Evolutionary conservation across 495 filamentous ascomycete species (phyloP).

Genomic region (Aspergillus nanangensis): DNA sequence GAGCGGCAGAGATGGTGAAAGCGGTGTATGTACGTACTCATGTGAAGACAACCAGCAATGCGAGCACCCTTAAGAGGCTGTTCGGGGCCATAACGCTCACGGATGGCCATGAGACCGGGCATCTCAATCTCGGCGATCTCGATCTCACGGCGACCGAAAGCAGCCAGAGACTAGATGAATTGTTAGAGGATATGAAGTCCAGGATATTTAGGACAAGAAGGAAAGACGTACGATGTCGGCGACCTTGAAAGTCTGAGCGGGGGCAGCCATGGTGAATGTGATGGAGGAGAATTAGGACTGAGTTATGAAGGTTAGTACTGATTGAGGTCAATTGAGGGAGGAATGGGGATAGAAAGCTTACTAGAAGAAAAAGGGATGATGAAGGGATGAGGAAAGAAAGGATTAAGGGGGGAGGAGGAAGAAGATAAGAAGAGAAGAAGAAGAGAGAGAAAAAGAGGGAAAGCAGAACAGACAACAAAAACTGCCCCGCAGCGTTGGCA

Average conservation of each 20-base stretch:
- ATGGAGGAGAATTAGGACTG: constrained; percentile 3
- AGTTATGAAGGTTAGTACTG: constrained; percentile 6
- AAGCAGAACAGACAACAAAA: constrained; percentile 4
- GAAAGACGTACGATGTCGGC: constrained; percentile 73
- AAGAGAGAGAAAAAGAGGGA: constrained; percentile 2
- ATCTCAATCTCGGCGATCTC: constrained; percentile 98
- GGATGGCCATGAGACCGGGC: constrained; percentile 95
- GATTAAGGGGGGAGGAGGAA: constrained; percentile 1
- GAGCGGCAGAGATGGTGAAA: not conserved
- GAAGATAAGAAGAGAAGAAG: constrained; percentile 6
- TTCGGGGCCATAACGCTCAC: constrained; percentile 82
- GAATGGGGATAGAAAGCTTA: not conserved
- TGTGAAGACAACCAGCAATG: constrained; percentile 97
- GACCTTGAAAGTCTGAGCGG: constrained; percentile 94
- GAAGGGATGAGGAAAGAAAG: constrained; percentile 2
- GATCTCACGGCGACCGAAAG: constrained; percentile 98
- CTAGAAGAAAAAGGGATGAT: not conserved
- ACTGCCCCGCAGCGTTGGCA: constrained; percentile 3
- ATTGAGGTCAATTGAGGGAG: not conserved
- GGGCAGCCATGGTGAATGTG: constrained; percentile 51
- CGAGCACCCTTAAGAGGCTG: constrained; percentile 89
- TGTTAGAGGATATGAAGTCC: not conserved
- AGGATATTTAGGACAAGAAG: not conserved
- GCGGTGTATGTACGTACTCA: constrained; percentile 59
- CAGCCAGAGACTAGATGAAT: constrained; percentile 66